Percentiles rank a stretch among this genome's conserved stretches.
Conservation (phyloP, 441 rosid genomes). For the Adansonia madagascariensis region DNA sequence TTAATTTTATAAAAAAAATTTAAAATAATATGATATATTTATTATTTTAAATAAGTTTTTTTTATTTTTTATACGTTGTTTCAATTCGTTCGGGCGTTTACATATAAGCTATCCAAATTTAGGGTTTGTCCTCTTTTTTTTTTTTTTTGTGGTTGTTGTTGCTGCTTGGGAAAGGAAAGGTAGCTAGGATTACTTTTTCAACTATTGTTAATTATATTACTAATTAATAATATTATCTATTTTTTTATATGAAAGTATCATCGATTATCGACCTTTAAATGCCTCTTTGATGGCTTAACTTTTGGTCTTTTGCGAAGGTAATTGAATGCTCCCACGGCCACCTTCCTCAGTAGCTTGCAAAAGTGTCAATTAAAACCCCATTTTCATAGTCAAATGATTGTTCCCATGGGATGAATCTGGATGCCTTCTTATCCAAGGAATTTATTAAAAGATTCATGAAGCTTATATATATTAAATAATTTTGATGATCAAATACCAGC, state of each 20-base stretch:
- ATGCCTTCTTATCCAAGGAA: not conserved
- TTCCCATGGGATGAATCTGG: not conserved
- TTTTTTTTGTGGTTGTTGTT: not conserved
- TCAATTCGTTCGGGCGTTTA: not conserved
- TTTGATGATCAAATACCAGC: no score
- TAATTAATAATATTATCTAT: not conserved
- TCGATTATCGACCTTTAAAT: not conserved
- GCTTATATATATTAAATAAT: not conserved
- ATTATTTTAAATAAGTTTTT: not conserved
- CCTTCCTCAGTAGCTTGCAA: not conserved
- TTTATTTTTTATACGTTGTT: not conserved
- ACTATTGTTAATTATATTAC: not conserved
- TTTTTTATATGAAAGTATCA: not conserved
- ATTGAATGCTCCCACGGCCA: not conserved
- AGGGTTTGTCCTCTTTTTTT: not conserved
- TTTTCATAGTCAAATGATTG: slow-evolving; percentile 10
- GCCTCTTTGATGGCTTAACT: not conserved
- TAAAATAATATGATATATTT: no score
- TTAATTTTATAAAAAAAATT: not conserved
- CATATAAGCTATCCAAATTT: not conserved
- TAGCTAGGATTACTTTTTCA: not conserved
- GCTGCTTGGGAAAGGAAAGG: slow-evolving; percentile 24
- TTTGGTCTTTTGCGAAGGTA: not conserved
- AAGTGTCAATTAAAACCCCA: not conserved
- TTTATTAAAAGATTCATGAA: not conserved